These are phyloP conservation scores for Xylariaceae sp. DNA, from an alignment of 2,329 filamentous ascomycete species.

Conservation along the genomic window DNA sequence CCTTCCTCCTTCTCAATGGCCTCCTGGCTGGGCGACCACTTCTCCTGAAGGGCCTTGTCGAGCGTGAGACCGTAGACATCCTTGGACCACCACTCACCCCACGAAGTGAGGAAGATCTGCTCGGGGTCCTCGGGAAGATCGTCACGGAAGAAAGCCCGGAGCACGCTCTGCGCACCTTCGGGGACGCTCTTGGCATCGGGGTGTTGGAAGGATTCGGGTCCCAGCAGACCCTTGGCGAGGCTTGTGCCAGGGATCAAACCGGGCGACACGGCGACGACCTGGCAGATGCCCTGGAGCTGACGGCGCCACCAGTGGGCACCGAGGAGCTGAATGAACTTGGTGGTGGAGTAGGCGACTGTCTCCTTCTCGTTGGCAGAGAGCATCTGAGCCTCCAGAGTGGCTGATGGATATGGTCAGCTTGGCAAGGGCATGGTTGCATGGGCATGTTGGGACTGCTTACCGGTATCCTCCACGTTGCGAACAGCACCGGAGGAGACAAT, in stretches of 20 bases:
- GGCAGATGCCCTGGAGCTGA: slow-evolving; percentile 39
- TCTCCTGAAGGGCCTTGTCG: slow-evolving; percentile 46
- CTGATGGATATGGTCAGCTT: slow-evolving; percentile 16
- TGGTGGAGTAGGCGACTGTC: slow-evolving; percentile 36
- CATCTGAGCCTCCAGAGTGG: slow-evolving; percentile 26
- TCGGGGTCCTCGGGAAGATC: slow-evolving; percentile 48
- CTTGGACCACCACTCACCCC: slow-evolving; percentile 52
- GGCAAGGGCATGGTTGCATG: background rate
- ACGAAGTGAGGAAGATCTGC: slow-evolving; percentile 50
- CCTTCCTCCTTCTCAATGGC: slow-evolving; percentile 43
- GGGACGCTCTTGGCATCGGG: slow-evolving; percentile 45
- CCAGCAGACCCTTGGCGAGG: slow-evolving; percentile 32
- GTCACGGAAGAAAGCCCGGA: slow-evolving; percentile 39
- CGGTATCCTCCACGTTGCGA: slow-evolving; percentile 37
- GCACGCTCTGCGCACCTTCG: slow-evolving; percentile 45
- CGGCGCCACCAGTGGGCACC: slow-evolving; percentile 53
- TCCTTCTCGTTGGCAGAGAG: slow-evolving; percentile 35
- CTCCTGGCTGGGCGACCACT: slow-evolving; percentile 45
- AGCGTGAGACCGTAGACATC: slow-evolving; percentile 38
- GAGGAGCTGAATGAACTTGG: slow-evolving; percentile 48
- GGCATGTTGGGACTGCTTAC: slow-evolving; percentile 20
- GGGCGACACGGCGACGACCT: slow-evolving; percentile 49
- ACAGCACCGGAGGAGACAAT: slow-evolving; percentile 48
- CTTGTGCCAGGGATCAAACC: slow-evolving; percentile 48
- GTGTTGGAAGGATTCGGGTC: slow-evolving; percentile 24